Conservation (phyloP, 306 rosid genomes). For the Ziziphus jujuba region DNA sequence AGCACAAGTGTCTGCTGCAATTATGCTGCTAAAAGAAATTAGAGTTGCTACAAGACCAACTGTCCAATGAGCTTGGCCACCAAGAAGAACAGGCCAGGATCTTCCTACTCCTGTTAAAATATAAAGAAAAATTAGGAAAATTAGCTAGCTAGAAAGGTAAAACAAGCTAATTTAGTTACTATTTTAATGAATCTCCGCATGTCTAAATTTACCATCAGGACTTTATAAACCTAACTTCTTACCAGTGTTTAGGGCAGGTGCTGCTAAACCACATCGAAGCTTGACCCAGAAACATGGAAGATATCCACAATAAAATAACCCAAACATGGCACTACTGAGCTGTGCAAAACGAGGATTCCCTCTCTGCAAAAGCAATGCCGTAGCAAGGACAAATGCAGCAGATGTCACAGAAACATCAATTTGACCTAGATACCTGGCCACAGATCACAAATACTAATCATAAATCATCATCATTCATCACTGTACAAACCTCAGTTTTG, state of each 20-base stretch:
- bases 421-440: conserved; percentile 79
- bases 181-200: no score
- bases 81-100: conserved; percentile 53
- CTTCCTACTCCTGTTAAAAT: conserved; percentile 43
- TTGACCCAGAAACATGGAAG: conserved; percentile 99
- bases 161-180: no score
- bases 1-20: conserved; percentile 92
- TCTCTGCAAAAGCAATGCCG: conserved; percentile 77
- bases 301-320: conserved; percentile 91
- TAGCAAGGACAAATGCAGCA: conserved; percentile 89
- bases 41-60: conserved; percentile 96
- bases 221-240: conserved; percentile 18
- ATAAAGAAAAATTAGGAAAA: conserved; percentile 1
- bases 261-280: conserved; percentile 97
- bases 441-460: conserved; percentile 38
- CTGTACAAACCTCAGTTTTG: conserved; percentile 3
- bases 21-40: conserved; percentile 76
- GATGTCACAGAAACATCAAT: conserved; percentile 89
- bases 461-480: conserved; percentile 25
- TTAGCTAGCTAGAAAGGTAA: neutral
- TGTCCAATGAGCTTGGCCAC: conserved; percentile 86
- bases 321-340: conserved; percentile 91
- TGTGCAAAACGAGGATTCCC: conserved; percentile 93
- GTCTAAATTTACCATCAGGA: neutral
- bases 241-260: conserved; percentile 87